Evolutionary conservation across 164 flowering plant species (phyloP).

Genomic region (Stephania yunnanensis): DNA sequence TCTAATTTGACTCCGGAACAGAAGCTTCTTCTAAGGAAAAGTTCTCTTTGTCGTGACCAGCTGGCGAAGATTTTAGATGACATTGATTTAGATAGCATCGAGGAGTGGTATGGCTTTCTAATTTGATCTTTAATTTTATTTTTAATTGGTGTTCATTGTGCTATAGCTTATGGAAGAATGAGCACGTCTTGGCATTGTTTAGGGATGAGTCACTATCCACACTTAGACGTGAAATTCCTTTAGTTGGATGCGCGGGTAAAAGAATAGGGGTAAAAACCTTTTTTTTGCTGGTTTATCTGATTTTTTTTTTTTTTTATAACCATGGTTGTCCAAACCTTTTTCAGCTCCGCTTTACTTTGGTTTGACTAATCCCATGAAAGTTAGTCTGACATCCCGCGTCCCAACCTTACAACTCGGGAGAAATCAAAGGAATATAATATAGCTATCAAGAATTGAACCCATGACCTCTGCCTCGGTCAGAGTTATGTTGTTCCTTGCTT

Average conservation of each 20-base stretch:
- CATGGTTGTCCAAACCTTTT: no score
- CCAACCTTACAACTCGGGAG: no score
- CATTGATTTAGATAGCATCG: conserved; percentile 53
- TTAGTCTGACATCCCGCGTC: no score
- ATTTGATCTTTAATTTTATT: neutral
- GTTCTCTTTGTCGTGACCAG: conserved; percentile 53
- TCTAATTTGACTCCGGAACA: conserved; percentile 51
- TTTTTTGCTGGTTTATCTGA: no score
- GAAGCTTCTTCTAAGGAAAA: conserved; percentile 39
- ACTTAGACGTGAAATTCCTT: neutral
- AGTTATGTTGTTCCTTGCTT: no score
- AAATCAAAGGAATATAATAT: no score
- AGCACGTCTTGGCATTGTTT: neutral
- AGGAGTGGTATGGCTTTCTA: conserved; percentile 51
- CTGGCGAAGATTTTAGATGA: conserved; percentile 51
- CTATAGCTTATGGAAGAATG: neutral
- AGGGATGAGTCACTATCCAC: neutral
- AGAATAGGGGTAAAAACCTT: no score
- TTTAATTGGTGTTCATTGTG: neutral
- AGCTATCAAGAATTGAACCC: no score
- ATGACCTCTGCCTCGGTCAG: no score
- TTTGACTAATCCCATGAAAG: no score
- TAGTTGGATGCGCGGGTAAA: neutral
- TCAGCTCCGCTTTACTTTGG: no score
- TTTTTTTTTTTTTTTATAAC: no score